These are phyloP conservation scores for Acer campestre DNA, from an alignment of 345 rosid genomes.

Conservation along the genomic window DNA sequence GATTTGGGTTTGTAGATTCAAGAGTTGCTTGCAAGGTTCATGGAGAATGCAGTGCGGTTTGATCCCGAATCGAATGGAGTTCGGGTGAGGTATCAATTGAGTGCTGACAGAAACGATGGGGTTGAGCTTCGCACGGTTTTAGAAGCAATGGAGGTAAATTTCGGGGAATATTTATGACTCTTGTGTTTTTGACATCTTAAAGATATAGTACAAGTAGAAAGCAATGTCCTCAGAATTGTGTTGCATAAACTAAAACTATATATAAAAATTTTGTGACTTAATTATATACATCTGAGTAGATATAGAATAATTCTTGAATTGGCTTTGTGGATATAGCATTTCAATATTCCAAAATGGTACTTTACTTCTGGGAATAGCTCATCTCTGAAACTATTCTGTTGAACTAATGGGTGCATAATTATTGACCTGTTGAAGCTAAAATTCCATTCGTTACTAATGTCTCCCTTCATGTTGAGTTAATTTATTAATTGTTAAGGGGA, in stretches of 20 bases:
- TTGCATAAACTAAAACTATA: background rate
- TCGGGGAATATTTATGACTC: background rate
- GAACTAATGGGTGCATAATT: background rate
- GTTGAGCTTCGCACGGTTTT: slow-evolving; percentile 62
- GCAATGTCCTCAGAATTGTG: background rate
- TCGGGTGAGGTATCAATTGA: slow-evolving; percentile 52
- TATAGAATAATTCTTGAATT: background rate
- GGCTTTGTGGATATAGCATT: background rate
- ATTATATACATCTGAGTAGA: background rate
- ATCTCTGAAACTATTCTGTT: background rate
- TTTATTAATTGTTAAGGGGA: slow-evolving; percentile 20
- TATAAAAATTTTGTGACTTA: background rate
- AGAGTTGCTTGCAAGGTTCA: slow-evolving; percentile 68
- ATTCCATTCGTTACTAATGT: background rate
- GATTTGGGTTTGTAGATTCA: slow-evolving; percentile 90
- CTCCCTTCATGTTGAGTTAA: slow-evolving; percentile 1
- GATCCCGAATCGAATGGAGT: slow-evolving; percentile 54
- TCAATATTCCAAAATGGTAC: background rate
- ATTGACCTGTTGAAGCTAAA: background rate
- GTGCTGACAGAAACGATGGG: slow-evolving; percentile 49
- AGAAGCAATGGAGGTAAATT: slow-evolving; percentile 87
- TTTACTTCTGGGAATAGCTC: background rate
- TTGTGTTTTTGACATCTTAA: background rate
- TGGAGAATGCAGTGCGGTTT: slow-evolving; percentile 73
- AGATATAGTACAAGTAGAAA: background rate